phyloP scores from a whole-genome alignment of 306 rosid species.

The Malus sylvestris region DNA sequence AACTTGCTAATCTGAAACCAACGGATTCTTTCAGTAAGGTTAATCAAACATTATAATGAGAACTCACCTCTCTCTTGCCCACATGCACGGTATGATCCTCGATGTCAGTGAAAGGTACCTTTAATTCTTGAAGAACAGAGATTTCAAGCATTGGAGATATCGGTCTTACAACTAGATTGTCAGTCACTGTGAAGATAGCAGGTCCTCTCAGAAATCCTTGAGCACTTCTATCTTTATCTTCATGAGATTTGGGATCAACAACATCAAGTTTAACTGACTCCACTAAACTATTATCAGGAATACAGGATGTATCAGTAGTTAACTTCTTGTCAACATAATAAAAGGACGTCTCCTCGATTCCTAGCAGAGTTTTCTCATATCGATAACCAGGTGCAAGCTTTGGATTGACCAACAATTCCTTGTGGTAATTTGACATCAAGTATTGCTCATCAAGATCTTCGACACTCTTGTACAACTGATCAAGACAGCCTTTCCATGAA shows the following conservation, averaged over 20 bases:
- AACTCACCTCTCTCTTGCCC: slow-evolving; percentile 4
- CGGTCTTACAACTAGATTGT: slow-evolving; percentile 5
- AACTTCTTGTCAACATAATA: background rate
- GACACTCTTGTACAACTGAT: slow-evolving; percentile 9
- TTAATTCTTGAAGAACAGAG: background rate
- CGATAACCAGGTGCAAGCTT: background rate
- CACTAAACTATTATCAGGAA: background rate
- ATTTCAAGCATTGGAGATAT: background rate
- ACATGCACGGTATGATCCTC: slow-evolving; percentile 3
- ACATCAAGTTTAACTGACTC: background rate
- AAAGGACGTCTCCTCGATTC: background rate
- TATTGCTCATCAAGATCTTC: background rate
- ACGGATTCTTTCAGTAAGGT: too few species aligned
- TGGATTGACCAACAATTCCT: slow-evolving; percentile 9
- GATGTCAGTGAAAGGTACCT: background rate
- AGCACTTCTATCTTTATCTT: background rate
- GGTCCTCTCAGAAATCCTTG: background rate
- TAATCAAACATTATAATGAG: background rate
- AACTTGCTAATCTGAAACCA: too few species aligned
- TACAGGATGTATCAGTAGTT: background rate
- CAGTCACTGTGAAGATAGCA: background rate
- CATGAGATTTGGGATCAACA: background rate
- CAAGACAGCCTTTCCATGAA: slow-evolving; percentile 1
- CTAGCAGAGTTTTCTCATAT: background rate
- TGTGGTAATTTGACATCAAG: background rate